Conservation (phyloP, 179 eudicot species). For the Heliamphora pulchella region DNA sequence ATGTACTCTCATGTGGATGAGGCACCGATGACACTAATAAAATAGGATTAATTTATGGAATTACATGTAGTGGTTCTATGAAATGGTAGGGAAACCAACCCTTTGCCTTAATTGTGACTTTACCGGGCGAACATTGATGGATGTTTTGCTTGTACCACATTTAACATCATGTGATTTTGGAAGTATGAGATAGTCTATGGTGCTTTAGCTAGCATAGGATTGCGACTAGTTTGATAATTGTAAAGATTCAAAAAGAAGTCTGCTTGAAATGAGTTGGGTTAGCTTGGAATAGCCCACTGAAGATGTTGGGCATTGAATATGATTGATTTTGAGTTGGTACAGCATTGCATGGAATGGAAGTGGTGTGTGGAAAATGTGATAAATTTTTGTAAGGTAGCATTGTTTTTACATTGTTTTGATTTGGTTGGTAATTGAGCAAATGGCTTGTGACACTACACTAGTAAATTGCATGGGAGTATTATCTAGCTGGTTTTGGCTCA, state of each 20-base stretch:
- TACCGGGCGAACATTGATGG: neutral
- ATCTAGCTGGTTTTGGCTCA: neutral
- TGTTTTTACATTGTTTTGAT: neutral
- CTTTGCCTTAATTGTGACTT: constrained; percentile 12
- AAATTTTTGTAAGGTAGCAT: neutral
- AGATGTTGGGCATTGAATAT: neutral
- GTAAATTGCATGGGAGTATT: too few relatives aligned
- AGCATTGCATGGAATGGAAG: neutral
- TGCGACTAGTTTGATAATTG: neutral
- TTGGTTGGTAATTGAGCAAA: neutral
- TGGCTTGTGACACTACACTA: neutral
- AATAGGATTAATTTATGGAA: neutral
- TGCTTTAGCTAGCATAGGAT: neutral
- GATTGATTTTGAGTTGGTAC: neutral
- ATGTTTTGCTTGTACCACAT: neutral
- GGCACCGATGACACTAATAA: neutral
- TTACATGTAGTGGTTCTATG: neutral
- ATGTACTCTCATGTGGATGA: neutral
- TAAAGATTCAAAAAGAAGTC: neutral
- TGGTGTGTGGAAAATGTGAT: neutral
- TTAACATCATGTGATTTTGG: neutral
- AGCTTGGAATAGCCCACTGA: neutral
- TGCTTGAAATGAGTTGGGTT: neutral
- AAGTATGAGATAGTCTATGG: neutral
- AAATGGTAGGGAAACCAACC: neutral